Percentiles rank a stretch among this genome's conserved stretches.
phyloP scores from a whole-genome alignment of 345 rosid species.

The Gossypium ekmanianum region DNA sequence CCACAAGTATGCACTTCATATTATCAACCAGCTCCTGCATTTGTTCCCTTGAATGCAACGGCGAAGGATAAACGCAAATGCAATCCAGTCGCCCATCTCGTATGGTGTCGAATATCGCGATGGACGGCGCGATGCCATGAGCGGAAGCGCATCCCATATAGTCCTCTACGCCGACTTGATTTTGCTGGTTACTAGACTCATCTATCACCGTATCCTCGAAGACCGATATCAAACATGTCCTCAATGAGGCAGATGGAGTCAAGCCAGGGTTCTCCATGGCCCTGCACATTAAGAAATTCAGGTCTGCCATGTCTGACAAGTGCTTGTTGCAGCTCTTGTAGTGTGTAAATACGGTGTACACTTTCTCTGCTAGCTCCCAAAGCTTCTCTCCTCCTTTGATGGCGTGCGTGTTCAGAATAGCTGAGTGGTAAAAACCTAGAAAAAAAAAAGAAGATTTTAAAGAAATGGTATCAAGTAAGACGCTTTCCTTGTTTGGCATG shows the following conservation, averaged over 20 bases:
- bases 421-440: constrained; percentile 54
- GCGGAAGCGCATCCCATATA: constrained; percentile 58
- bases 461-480: not conserved
- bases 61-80: constrained; percentile 63
- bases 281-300: constrained; percentile 50
- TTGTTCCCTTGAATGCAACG: constrained; percentile 78
- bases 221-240: constrained; percentile 42
- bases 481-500: not conserved
- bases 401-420: constrained; percentile 35
- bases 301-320: constrained; percentile 50
- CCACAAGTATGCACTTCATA: constrained; percentile 52
- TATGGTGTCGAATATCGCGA: constrained; percentile 60
- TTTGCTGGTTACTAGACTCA: constrained; percentile 20
- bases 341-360: constrained; percentile 26
- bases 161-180: constrained; percentile 36
- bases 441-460: not conserved
- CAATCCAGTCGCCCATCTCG: constrained; percentile 62
- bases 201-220: constrained; percentile 44
- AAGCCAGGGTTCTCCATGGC: constrained; percentile 49
- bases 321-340: constrained; percentile 37
- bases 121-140: constrained; percentile 69
- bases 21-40: constrained; percentile 45
- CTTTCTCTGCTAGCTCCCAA: constrained; percentile 42
- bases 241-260: constrained; percentile 37
- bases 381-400: constrained; percentile 31